Conservation (phyloP, 768 basidiomycete genomes). For the Russula sp. region DNA sequence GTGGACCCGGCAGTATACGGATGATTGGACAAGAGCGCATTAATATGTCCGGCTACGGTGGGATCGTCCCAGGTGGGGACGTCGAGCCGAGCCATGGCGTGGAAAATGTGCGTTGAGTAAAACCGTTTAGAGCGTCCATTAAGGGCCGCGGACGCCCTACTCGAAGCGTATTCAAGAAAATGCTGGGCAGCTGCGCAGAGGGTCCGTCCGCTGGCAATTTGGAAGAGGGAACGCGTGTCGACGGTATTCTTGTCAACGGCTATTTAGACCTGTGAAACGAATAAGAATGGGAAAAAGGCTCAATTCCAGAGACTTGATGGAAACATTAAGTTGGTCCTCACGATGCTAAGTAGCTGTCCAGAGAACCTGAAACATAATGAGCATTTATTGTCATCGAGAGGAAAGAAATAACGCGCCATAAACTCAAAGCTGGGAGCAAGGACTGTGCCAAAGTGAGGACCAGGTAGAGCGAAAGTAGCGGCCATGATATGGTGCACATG, state of each 20-base stretch:
- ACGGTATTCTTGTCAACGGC: constrained; percentile 18
- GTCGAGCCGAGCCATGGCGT: constrained; percentile 64
- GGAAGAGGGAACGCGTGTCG: constrained; percentile 13
- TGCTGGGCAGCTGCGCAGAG: constrained; percentile 44
- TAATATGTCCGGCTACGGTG: constrained; percentile 57
- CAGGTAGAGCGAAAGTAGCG: constrained; percentile 7
- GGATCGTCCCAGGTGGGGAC: constrained; percentile 71
- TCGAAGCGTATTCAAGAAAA: constrained; percentile 38
- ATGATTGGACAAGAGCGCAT: constrained; percentile 40
- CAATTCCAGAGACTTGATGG: background rate
- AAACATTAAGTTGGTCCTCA: constrained; percentile 22
- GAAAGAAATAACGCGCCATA: constrained; percentile 5
- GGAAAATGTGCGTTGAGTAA: constrained; percentile 60
- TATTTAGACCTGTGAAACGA: constrained; percentile 8
- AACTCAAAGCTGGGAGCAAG: constrained; percentile 9
- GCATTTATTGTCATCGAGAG: background rate
- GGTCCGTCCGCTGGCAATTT: constrained; percentile 42
- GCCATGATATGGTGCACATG: constrained; percentile 8
- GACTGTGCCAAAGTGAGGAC: background rate
- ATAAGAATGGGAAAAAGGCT: background rate
- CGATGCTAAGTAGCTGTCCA: constrained; percentile 16
- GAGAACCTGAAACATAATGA: constrained; percentile 9
- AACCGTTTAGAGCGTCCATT: constrained; percentile 52
- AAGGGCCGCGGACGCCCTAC: constrained; percentile 42
- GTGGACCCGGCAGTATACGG: constrained; percentile 32